Conservation (phyloP, 805 yeast species). For the Wickerhamomyces bisporus region DNA sequence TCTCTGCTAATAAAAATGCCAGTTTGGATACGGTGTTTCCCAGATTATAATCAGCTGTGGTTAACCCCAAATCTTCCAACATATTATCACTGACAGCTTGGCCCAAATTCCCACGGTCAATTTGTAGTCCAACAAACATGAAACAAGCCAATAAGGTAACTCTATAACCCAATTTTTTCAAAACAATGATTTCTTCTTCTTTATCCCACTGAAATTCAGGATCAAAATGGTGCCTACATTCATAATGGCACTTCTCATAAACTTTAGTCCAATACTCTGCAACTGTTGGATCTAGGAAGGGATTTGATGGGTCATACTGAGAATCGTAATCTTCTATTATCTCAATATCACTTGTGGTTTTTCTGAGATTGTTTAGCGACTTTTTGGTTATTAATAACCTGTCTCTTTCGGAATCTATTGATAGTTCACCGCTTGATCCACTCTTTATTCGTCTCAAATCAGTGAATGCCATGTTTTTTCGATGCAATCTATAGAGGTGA, state of each 20-base stretch:
- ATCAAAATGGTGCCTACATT: slow-evolving; percentile 49
- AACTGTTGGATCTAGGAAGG: slow-evolving; percentile 34
- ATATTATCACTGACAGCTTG: slow-evolving; percentile 58
- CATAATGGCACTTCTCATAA: slow-evolving; percentile 47
- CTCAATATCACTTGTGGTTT: not conserved
- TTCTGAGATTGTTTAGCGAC: not conserved
- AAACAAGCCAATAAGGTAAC: slow-evolving; percentile 53
- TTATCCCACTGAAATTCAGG: slow-evolving; percentile 50
- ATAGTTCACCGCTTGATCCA: not conserved
- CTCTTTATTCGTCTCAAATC: not conserved
- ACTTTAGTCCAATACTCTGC: slow-evolving; percentile 39
- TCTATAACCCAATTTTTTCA: slow-evolving; percentile 46
- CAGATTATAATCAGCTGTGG: slow-evolving; percentile 50
- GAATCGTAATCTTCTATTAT: not conserved
- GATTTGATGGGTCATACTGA: slow-evolving; percentile 4
- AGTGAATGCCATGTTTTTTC: not conserved
- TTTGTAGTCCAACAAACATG: slow-evolving; percentile 51
- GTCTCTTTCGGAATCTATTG: not conserved
- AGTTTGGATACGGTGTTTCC: slow-evolving; percentile 48
- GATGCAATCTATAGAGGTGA: too few relatives aligned
- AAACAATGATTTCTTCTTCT: slow-evolving; percentile 43
- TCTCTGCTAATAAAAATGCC: slow-evolving; percentile 51
- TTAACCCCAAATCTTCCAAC: slow-evolving; percentile 44
- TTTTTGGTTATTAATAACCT: not conserved
- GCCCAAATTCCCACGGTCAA: slow-evolving; percentile 51